Conservation (phyloP, 768 basidiomycete species). For the Russula griseocarnosa region DNA sequence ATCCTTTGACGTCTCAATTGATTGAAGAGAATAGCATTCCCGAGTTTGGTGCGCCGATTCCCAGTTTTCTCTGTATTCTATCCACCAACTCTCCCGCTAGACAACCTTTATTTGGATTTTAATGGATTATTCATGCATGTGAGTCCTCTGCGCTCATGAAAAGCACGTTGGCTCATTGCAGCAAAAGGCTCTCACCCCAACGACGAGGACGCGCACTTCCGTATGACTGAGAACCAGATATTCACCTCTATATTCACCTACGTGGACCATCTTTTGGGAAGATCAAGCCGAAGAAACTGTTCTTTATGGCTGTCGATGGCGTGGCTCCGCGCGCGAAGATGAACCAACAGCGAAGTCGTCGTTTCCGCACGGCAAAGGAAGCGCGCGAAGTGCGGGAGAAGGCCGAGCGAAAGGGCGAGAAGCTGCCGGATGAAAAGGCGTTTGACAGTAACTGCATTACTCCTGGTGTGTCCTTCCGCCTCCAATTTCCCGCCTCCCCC, state of each 20-base stretch:
- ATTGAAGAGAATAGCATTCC: constrained; percentile 99
- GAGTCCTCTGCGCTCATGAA: constrained; percentile 12
- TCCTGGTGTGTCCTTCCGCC: constrained; percentile 58
- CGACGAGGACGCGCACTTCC: constrained; percentile 93
- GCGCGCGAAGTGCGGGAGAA: constrained; percentile 82
- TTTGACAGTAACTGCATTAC: constrained; percentile 99
- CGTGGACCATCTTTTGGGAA: constrained; percentile 92
- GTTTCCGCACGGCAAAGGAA: constrained; percentile 93
- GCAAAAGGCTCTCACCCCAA: constrained; percentile 87
- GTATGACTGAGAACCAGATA: constrained; percentile 94
- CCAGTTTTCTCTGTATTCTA: neutral
- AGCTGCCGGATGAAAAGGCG: constrained; percentile 87
- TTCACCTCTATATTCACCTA: constrained; percentile 96
- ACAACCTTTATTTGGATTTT: constrained; percentile 92
- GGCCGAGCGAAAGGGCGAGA: constrained; percentile 85
- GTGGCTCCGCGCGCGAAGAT: constrained; percentile 98
- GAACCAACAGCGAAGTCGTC: constrained; percentile 94
- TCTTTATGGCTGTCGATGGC: constrained; percentile 98
- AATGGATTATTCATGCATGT: constrained; percentile 90
- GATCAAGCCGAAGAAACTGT: constrained; percentile 95
- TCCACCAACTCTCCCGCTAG: constrained; percentile 38
- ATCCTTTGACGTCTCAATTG: constrained; percentile 95
- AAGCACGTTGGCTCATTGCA: neutral
- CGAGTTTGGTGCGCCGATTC: constrained; percentile 72
- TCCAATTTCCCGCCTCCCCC: neutral